These are phyloP conservation scores for Nemophila menziesii DNA, from an alignment of 257 asterid genomes.

Conservation along the genomic window DNA sequence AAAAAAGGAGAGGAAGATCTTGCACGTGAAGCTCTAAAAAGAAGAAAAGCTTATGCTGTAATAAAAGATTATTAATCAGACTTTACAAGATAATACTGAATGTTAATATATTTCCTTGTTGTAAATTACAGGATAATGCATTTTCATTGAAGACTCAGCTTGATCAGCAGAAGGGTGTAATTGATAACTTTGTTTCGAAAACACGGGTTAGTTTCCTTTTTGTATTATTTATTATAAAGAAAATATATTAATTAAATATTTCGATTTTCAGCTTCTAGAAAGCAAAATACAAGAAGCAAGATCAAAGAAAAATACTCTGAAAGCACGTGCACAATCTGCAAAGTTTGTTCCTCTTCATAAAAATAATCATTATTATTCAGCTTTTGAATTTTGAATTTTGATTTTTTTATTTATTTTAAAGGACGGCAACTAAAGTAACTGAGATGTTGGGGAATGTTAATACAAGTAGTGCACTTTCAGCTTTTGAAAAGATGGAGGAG, in stretches of 20 bases:
- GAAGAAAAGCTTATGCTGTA: slow-evolving; percentile 88
- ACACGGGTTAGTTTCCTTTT: slow-evolving; percentile 50
- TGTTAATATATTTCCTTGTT: slow-evolving; percentile 1
- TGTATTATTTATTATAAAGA: neutral
- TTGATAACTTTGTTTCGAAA: slow-evolving; percentile 59
- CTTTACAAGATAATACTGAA: no score
- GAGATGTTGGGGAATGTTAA: slow-evolving; percentile 96
- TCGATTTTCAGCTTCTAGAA: slow-evolving; percentile 63
- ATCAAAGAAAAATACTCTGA: slow-evolving; percentile 89
- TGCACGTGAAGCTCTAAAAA: slow-evolving; percentile 98
- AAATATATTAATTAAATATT: neutral
- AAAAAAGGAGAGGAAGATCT: slow-evolving; percentile 93
- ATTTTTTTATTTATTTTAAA: slow-evolving; percentile 15
- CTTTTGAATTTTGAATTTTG: neutral
- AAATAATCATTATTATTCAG: neutral
- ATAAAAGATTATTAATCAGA: no score
- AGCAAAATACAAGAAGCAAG: slow-evolving; percentile 97
- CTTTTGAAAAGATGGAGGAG: slow-evolving; percentile 98
- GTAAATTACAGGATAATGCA: slow-evolving; percentile 55
- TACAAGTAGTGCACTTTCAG: slow-evolving; percentile 95
- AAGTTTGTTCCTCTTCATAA: slow-evolving; percentile 54
- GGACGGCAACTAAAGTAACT: slow-evolving; percentile 90
- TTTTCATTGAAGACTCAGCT: slow-evolving; percentile 61
- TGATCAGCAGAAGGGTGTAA: slow-evolving; percentile 62
- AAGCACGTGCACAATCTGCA: slow-evolving; percentile 99